Percentiles rank a stretch among this genome's conserved stretches.
Conservation (phyloP, 345 rosid species). For the Raphanus raphanistrum region DNA sequence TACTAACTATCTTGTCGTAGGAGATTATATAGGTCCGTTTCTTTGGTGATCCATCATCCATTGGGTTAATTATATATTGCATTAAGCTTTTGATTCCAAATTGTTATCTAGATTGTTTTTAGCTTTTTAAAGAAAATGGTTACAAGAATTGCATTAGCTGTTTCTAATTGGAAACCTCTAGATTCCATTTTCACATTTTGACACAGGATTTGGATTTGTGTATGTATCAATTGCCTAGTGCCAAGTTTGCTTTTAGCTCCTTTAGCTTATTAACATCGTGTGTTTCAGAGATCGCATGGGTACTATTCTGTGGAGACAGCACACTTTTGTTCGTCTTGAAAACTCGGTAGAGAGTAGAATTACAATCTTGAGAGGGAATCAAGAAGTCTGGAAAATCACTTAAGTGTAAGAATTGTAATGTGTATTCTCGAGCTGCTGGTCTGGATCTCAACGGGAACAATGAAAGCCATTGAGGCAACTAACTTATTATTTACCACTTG, state of each 20-base stretch:
- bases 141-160: no score
- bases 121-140: neutral
- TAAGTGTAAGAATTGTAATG: neutral
- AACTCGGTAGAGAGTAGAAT: neutral
- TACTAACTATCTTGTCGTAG: neutral
- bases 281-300: neutral
- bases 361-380: neutral
- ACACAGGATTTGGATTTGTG: neutral
- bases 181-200: neutral
- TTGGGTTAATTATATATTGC: neutral
- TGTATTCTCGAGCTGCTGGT: neutral
- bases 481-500: neutral
- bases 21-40: neutral
- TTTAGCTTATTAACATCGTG: neutral
- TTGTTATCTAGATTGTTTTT: neutral
- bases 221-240: neutral
- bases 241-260: neutral
- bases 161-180: neutral
- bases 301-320: neutral
- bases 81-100: neutral
- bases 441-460: neutral
- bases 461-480: neutral
- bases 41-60: neutral
- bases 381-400: neutral
- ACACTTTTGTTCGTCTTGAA: neutral